phyloP scores from a whole-genome alignment of 2,329 filamentous ascomycete species.

The Aspergillus luchuensis region DNA sequence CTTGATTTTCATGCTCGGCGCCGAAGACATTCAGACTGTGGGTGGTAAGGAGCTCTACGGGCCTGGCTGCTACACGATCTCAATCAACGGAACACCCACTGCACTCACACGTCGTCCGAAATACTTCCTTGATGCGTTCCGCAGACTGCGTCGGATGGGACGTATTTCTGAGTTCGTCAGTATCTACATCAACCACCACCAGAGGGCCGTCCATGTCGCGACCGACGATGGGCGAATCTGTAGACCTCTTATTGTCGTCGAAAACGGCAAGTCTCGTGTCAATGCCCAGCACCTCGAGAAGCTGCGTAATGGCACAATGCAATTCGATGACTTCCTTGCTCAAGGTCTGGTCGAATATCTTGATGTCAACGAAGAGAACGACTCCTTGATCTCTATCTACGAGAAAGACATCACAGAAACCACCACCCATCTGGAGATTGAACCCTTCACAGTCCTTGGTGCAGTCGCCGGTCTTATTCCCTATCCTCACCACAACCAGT shows the following conservation, averaged over 20 bases:
- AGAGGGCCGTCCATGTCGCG: slow-evolving; percentile 88
- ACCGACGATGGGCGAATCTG: slow-evolving; percentile 98
- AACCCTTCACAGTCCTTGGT: slow-evolving; percentile 94
- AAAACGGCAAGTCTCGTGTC: slow-evolving; percentile 80
- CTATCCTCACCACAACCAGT: slow-evolving; percentile 98
- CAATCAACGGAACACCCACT: slow-evolving; percentile 92
- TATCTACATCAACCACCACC: slow-evolving; percentile 92
- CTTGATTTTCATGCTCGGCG: slow-evolving; percentile 82
- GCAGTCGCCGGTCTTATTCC: slow-evolving; percentile 95
- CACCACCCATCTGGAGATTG: slow-evolving; percentile 94
- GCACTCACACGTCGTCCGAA: slow-evolving; percentile 85
- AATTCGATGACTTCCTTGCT: slow-evolving; percentile 91
- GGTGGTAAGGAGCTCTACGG: slow-evolving; percentile 85
- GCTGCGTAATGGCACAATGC: slow-evolving; percentile 77
- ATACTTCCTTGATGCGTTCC: slow-evolving; percentile 80
- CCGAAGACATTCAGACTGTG: slow-evolving; percentile 77
- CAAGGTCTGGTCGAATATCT: slow-evolving; percentile 93
- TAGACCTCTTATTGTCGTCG: slow-evolving; percentile 91
- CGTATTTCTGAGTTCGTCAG: slow-evolving; percentile 95
- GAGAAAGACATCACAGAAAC: slow-evolving; percentile 79
- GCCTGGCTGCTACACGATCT: slow-evolving; percentile 82
- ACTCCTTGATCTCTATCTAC: slow-evolving; percentile 87
- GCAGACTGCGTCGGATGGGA: slow-evolving; percentile 82
- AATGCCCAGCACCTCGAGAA: slow-evolving; percentile 76
- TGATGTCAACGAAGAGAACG: slow-evolving; percentile 98